phyloP scores from a whole-genome alignment of 2,329 filamentous ascomycete species.

The Colletotrichum tropicicola region DNA sequence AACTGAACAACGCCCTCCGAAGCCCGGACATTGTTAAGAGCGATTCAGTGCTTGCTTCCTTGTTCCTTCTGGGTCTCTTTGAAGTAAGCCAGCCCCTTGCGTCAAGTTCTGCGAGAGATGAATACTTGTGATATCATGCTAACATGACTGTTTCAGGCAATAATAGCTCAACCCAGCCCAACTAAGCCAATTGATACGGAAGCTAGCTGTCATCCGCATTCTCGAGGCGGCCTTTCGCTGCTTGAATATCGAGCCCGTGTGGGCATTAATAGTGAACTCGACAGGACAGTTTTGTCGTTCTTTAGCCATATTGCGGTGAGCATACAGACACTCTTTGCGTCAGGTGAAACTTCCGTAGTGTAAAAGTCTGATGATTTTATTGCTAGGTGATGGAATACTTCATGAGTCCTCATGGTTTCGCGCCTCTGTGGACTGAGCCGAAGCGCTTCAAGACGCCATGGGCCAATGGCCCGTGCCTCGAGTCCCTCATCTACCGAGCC shows the following conservation, averaged over 20 bases:
- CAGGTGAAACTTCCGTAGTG: neutral
- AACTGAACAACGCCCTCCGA: neutral
- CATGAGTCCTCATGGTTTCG: neutral
- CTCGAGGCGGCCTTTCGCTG: neutral
- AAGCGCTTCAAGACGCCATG: neutral
- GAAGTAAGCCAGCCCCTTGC: neutral
- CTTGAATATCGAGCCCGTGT: neutral
- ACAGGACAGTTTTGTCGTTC: neutral
- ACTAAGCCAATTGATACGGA: neutral
- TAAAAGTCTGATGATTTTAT: neutral
- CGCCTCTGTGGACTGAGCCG: neutral
- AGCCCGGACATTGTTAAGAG: neutral
- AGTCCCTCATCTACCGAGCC: neutral
- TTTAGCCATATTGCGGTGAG: neutral
- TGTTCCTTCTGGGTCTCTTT: slow-evolving; percentile 1
- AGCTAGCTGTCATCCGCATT: neutral
- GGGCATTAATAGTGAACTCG: neutral
- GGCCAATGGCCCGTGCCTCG: neutral
- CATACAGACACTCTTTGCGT: neutral
- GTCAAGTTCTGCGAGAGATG: neutral
- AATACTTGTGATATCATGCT: neutral
- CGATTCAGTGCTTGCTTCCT: neutral
- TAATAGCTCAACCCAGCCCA: neutral
- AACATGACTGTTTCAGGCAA: neutral
- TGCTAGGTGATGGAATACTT: neutral